A percentile compares a stretch with the other conserved stretches of the same genome.
phyloP scores from a whole-genome alignment of 2,329 filamentous ascomycete genomes.

The Colletotrichum eremochloae region DNA sequence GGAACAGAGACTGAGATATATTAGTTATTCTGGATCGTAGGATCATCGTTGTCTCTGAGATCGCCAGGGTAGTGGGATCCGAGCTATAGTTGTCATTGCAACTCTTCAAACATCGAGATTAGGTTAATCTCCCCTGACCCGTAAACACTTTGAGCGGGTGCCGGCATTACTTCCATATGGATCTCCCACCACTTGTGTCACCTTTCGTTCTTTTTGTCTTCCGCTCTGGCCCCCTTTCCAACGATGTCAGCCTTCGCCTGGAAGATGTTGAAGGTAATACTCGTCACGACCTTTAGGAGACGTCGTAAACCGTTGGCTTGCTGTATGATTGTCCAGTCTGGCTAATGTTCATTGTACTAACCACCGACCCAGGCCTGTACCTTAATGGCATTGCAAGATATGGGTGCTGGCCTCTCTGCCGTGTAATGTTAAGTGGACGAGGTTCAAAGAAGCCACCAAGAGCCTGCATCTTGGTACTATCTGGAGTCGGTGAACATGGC shows the following conservation, averaged over 20 bases:
- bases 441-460: not conserved
- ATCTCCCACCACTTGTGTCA: not conserved
- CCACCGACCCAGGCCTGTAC: not conserved
- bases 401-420: not conserved
- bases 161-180: no score
- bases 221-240: not conserved
- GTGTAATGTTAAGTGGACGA: not conserved
- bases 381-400: no score
- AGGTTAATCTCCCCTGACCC: rapidly evolving
- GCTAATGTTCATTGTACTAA: not conserved
- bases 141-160: not conserved
- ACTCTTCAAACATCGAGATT: no score
- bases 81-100: not conserved
- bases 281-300: not conserved
- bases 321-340: not conserved
- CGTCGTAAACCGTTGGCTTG: not conserved
- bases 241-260: not conserved
- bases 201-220: not conserved
- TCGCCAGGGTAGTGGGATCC: no score
- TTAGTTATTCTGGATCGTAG: not conserved
- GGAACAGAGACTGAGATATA: no score
- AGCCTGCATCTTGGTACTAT: not conserved
- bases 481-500: not conserved
- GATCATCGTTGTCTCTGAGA: not conserved
- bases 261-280: not conserved